These are phyloP conservation scores for Hymenoscyphus albidus DNA, from an alignment of 2,329 filamentous ascomycete genomes.

Conservation along the genomic window DNA sequence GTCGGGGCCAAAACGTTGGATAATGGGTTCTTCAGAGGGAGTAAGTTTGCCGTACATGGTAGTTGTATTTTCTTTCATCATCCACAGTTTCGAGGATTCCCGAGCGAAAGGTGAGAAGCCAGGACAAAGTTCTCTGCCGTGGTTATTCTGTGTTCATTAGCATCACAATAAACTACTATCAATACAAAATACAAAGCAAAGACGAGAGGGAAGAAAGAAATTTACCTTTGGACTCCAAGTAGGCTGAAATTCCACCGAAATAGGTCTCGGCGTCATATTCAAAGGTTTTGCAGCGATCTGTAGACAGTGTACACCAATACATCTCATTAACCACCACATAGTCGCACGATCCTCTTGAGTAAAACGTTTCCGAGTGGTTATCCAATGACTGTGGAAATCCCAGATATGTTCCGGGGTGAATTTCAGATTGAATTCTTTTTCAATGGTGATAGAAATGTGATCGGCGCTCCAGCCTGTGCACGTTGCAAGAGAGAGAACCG, in stretches of 20 bases:
- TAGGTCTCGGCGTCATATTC: neutral
- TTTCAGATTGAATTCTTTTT: neutral
- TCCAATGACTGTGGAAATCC: constrained; percentile 11
- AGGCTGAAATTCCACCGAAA: neutral
- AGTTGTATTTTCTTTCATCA: neutral
- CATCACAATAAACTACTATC: neutral
- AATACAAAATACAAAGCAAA: neutral
- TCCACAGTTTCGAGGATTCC: constrained; percentile 10
- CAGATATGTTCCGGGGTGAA: constrained; percentile 20
- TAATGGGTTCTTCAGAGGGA: constrained; percentile 7
- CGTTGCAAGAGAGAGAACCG: constrained; percentile 20
- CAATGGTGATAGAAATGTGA: constrained; percentile 16
- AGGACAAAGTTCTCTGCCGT: constrained; percentile 8
- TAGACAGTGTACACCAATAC: neutral
- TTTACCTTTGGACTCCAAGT: constrained; percentile 1
- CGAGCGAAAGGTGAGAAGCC: constrained; percentile 9
- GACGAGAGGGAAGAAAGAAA: neutral
- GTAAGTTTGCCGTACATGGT: constrained; percentile 1
- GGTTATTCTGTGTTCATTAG: neutral
- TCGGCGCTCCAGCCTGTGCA: constrained; percentile 27
- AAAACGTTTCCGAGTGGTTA: neutral
- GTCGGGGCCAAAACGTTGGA: constrained; percentile 7
- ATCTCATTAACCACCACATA: neutral
- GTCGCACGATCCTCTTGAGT: neutral
- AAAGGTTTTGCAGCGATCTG: neutral